Evolutionary conservation across 805 yeast species (phyloP).

Genomic region (Wickerhamiella musiphila): DNA sequence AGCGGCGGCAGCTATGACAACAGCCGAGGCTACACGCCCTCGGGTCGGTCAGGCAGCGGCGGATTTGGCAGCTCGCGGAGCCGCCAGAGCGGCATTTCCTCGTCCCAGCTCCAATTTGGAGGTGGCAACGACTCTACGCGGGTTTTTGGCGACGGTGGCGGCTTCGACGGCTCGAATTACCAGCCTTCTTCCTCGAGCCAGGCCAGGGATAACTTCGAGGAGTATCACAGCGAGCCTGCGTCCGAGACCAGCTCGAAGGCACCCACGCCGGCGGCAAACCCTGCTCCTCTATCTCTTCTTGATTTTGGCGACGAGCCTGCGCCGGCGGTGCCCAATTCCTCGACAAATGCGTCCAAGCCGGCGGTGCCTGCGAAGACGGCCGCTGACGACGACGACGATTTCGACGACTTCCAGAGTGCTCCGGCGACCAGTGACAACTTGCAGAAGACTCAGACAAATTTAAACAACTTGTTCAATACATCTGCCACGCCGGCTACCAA

Average conservation of each 20-base stretch:
- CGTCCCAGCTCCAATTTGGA: constrained; percentile 14
- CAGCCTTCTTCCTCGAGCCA: constrained; percentile 12
- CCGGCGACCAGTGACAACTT: constrained; percentile 25
- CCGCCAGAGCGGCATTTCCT: constrained; percentile 17
- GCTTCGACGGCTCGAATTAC: constrained; percentile 21
- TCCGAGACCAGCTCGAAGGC: constrained; percentile 1
- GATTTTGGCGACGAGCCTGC: too few relatives aligned
- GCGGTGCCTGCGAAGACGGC: constrained; percentile 13
- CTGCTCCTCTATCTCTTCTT: constrained; percentile 7
- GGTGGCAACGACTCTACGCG: constrained; percentile 21
- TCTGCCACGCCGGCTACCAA: constrained; percentile 13
- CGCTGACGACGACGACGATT: constrained; percentile 38
- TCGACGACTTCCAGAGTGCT: constrained; percentile 50
- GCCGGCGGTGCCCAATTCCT: too few relatives aligned
- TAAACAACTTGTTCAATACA: constrained; percentile 12
- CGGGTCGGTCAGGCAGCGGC: too few relatives aligned
- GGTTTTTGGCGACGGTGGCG: constrained; percentile 28
- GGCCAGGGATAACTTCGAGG: constrained; percentile 24
- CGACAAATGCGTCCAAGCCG: too few relatives aligned
- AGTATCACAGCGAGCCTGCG: constrained; percentile 17
- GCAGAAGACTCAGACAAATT: constrained; percentile 9
- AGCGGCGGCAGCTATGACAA: too few relatives aligned
- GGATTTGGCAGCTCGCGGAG: constrained; percentile 25
- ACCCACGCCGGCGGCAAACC: constrained; percentile 7
- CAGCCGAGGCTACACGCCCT: too few relatives aligned